A percentile compares a stretch with the other conserved stretches of the same genome.
These are phyloP conservation scores for Prosopis cineraria DNA, from an alignment of 306 rosid species.

Conservation along the genomic window DNA sequence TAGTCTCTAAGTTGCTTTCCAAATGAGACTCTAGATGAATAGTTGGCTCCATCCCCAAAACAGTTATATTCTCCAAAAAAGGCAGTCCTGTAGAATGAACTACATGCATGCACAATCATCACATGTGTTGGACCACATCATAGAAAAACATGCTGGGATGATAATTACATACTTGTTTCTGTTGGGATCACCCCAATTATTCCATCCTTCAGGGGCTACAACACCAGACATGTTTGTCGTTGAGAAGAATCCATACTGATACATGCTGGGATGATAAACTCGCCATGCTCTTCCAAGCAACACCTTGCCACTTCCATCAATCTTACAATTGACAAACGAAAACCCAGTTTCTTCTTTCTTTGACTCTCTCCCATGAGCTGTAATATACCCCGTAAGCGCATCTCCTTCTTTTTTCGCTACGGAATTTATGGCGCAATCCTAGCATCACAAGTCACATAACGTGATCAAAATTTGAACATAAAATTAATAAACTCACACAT, in stretches of 20 bases:
- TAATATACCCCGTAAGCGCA: conserved; percentile 66
- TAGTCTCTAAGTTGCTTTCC: conserved; percentile 59
- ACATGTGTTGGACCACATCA: too few species aligned
- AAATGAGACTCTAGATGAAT: conserved; percentile 55
- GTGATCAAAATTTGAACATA: too few species aligned
- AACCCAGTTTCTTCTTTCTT: too few species aligned
- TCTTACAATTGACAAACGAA: conserved; percentile 76
- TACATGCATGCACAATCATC: background rate
- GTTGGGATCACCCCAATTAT: conserved; percentile 70
- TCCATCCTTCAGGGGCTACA: conserved; percentile 69
- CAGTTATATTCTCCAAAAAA: conserved; percentile 71
- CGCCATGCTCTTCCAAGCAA: conserved; percentile 97
- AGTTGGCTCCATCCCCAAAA: conserved; percentile 59
- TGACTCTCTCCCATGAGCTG: conserved; percentile 80
- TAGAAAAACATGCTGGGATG: background rate
- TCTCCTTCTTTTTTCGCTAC: conserved; percentile 51
- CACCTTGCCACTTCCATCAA: conserved; percentile 68
- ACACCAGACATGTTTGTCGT: conserved; percentile 65
- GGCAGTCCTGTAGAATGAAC: conserved; percentile 52
- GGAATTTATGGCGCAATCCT: conserved; percentile 65
- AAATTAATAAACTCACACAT: too few species aligned
- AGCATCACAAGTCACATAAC: conserved; percentile 35
- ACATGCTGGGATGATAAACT: too few species aligned
- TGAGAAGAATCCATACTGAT: conserved; percentile 68
- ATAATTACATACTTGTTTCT: conserved; percentile 56